Evolutionary conservation across 2,329 filamentous ascomycete species (phyloP).

Genomic region (Didymella segeticola): DNA sequence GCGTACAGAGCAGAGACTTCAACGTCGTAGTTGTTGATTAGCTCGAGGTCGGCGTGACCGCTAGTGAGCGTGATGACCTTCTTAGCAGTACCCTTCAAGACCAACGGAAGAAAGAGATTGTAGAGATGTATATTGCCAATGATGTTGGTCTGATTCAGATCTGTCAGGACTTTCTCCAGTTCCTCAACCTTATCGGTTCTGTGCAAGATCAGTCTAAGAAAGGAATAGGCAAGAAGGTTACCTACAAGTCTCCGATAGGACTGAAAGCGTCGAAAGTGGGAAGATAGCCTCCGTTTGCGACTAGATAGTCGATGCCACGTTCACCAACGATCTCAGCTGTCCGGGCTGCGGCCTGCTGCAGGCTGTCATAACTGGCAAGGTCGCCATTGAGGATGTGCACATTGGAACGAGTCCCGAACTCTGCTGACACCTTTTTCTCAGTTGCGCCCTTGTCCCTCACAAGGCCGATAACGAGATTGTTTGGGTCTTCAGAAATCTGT

Average conservation of each 20-base stretch:
- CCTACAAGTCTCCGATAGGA: constrained; percentile 51
- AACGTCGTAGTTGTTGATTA: constrained; percentile 50
- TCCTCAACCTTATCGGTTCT: constrained; percentile 46
- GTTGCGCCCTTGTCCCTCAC: constrained; percentile 52
- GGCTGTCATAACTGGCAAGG: constrained; percentile 25
- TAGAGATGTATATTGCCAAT: constrained; percentile 61
- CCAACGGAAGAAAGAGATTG: constrained; percentile 61
- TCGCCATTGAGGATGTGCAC: constrained; percentile 34
- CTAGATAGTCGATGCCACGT: constrained; percentile 57
- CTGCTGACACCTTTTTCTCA: constrained; percentile 52
- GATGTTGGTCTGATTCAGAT: constrained; percentile 57
- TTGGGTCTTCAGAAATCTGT: constrained; percentile 53
- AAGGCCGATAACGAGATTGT: constrained; percentile 32
- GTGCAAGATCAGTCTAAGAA: not conserved
- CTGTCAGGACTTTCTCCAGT: constrained; percentile 37
- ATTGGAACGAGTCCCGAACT: constrained; percentile 43
- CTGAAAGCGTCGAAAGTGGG: constrained; percentile 37
- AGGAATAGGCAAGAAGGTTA: constrained; percentile 1
- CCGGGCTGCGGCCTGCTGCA: constrained; percentile 32
- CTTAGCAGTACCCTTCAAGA: constrained; percentile 59
- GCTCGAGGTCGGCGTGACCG: constrained; percentile 56
- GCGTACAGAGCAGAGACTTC: constrained; percentile 52
- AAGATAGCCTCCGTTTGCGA: constrained; percentile 58
- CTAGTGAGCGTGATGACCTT: constrained; percentile 62
- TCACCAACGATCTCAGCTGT: constrained; percentile 29